Evolutionary conservation across 2,329 filamentous ascomycete species (phyloP), one percentile per base, ranked within the genome.

Genomic region (Aspergillus caelatus): DNA sequence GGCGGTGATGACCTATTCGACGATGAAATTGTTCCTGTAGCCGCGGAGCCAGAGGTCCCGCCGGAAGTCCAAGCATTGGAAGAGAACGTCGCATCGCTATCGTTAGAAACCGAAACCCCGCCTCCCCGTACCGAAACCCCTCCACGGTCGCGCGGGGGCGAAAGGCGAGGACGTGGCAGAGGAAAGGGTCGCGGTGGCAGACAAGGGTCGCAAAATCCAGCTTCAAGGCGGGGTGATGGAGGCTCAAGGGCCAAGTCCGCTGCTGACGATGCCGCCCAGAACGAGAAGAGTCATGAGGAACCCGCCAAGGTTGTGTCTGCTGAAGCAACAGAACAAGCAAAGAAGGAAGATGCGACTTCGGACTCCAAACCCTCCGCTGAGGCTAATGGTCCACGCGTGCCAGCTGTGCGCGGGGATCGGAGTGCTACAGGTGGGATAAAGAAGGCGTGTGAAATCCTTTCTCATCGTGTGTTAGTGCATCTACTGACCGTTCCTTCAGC

Each of bases 341-440:
- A 67, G 12, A 68, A 70, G 9, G 70, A 73, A 34, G 48, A 65
- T 41, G 43, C 57, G n/a, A 21, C 64, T 7, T 53, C 66, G 6
- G 67, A 68, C 16, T n/a, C 61, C 19, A 62, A 68, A 26, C 53
- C 58, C 21, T 55, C 68, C 32, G 58, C 61, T 10, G 71, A 69
- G 7, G 39, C 67, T 10, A 74, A 74, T 28, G 65, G 67, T 6
- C 71, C 69, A 59, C 77, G 73, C 50, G 72, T 77, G 28, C 79
- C 79, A 8, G 83, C 85, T 45, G 85, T 86, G 11, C 79, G 84
- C 10, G 85, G 84, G 21, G 85, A 86, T 68, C 79, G 85, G 53
- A 84, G 82, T 66, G 79, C 79, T 12, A 86, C 85, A 0, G 85
- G 85, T 9, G 84, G 84, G 1, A 65, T 84, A 2, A 80, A 80